These are phyloP conservation scores for Megacollybia marginata DNA, from an alignment of 768 basidiomycete genomes.

Conservation along the genomic window DNA sequence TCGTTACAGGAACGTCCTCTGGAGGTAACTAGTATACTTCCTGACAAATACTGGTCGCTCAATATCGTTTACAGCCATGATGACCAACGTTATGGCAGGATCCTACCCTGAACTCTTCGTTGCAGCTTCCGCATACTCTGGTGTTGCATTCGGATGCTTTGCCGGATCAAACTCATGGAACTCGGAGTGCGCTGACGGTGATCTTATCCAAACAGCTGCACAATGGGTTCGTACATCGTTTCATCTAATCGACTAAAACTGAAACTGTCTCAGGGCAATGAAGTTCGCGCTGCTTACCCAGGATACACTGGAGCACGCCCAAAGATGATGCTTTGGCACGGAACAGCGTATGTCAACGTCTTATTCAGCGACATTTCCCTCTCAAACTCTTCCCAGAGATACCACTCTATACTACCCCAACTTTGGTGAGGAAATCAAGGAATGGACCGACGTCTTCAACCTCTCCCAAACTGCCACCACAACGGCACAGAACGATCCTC, in stretches of 20 bases:
- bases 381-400: conserved; percentile 24
- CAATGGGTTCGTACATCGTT: conserved; percentile 32
- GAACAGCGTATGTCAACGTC: conserved; percentile 27
- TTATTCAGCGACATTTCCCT: background rate
- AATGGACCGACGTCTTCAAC: conserved; percentile 51
- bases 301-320: conserved; percentile 45
- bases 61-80: conserved; percentile 31
- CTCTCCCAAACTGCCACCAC: conserved; percentile 32
- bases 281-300: conserved; percentile 39
- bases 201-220: conserved; percentile 33
- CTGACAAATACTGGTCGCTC: no score
- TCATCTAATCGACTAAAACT: background rate
- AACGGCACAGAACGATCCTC: conserved; percentile 32
- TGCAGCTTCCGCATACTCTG: conserved; percentile 42
- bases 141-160: conserved; percentile 51
- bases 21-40: conserved; percentile 23
- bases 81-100: conserved; percentile 45
- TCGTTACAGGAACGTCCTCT: conserved; percentile 43
- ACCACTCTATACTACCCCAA: conserved; percentile 43
- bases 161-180: conserved; percentile 42
- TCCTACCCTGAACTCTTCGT: conserved; percentile 46
- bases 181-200: conserved; percentile 35
- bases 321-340: conserved; percentile 49
- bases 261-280: conserved; percentile 25
- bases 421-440: conserved; percentile 43